Evolutionary conservation across 139 green algal species (phyloP).

Genomic region (Zygnema circumcarinatum): DNA sequence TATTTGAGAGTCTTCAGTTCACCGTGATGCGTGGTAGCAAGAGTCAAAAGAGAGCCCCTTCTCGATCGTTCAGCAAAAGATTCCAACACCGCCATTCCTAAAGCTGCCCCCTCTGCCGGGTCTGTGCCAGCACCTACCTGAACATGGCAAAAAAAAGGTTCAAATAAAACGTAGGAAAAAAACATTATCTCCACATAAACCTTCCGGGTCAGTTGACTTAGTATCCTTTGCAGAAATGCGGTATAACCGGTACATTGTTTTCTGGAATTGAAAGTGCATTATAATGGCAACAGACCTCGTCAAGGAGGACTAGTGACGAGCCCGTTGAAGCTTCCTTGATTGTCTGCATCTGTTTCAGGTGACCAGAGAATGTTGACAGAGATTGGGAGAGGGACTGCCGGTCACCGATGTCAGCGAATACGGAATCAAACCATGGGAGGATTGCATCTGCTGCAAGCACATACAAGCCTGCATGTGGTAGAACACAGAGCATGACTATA

Average conservation of each 20-base stretch:
- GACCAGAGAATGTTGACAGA: slow-evolving; percentile 94
- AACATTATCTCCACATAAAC: neutral
- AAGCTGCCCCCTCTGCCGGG: slow-evolving; percentile 86
- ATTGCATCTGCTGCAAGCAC: slow-evolving; percentile 6
- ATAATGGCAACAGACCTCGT: slow-evolving; percentile 73
- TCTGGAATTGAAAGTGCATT: no score
- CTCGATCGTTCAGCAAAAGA: slow-evolving; percentile 38
- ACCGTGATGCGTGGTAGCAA: slow-evolving; percentile 68
- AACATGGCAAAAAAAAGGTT: no score
- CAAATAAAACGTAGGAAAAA: neutral
- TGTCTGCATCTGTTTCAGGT: slow-evolving; percentile 62
- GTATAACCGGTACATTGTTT: no score
- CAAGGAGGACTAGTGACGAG: slow-evolving; percentile 85
- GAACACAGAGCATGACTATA: neutral
- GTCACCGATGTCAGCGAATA: slow-evolving; percentile 93
- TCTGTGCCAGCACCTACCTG: slow-evolving; percentile 90
- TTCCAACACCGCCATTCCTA: slow-evolving; percentile 85
- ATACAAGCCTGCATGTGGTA: slow-evolving; percentile 30
- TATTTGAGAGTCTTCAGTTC: slow-evolving; percentile 68
- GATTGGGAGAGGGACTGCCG: slow-evolving; percentile 82
- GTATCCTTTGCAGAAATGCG: no score
- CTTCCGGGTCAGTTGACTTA: no score
- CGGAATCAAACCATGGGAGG: slow-evolving; percentile 43
- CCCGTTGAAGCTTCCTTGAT: slow-evolving; percentile 26
- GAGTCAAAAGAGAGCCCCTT: slow-evolving; percentile 46